Evolutionary conservation across 208 protist genomes (phyloP).

Genomic region (Leishmania mexicana): DNA sequence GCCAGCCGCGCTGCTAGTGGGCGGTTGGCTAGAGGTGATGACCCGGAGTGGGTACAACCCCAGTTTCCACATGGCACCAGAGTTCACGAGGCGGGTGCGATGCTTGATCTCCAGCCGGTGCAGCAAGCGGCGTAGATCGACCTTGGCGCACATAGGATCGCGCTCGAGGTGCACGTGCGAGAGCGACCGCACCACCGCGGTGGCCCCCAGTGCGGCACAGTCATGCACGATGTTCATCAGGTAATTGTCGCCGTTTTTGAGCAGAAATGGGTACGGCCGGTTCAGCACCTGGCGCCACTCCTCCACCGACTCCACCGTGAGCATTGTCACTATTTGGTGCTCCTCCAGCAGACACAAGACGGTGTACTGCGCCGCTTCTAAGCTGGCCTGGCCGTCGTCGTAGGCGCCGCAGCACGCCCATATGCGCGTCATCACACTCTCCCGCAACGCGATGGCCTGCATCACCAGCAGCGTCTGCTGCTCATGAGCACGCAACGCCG

Average conservation of each 20-base stretch:
- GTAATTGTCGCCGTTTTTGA: slow-evolving; percentile 54
- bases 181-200: slow-evolving; percentile 38
- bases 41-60: slow-evolving; percentile 34
- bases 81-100: slow-evolving; percentile 41
- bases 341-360: slow-evolving; percentile 50
- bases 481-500: slow-evolving; percentile 37
- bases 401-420: slow-evolving; percentile 47
- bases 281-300: slow-evolving; percentile 67
- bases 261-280: slow-evolving; percentile 59
- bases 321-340: slow-evolving; percentile 54
- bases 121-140: slow-evolving; percentile 36
- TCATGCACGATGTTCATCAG: slow-evolving; percentile 56
- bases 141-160: slow-evolving; percentile 51
- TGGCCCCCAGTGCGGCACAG: slow-evolving; percentile 37
- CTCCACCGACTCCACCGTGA: slow-evolving; percentile 61
- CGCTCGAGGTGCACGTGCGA: slow-evolving; percentile 45
- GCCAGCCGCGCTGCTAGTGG: neutral
- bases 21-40: neutral
- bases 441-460: slow-evolving; percentile 37
- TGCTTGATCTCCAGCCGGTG: slow-evolving; percentile 37
- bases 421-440: slow-evolving; percentile 46
- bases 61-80: slow-evolving; percentile 36
- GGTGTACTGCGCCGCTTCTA: slow-evolving; percentile 49
- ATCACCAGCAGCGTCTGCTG: slow-evolving; percentile 43
- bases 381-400: slow-evolving; percentile 17